Evolutionary conservation across 2,329 filamentous ascomycete species (phyloP), one percentile per base, ranked within the genome.

Genomic region (Kalaharituber pfeilii): DNA sequence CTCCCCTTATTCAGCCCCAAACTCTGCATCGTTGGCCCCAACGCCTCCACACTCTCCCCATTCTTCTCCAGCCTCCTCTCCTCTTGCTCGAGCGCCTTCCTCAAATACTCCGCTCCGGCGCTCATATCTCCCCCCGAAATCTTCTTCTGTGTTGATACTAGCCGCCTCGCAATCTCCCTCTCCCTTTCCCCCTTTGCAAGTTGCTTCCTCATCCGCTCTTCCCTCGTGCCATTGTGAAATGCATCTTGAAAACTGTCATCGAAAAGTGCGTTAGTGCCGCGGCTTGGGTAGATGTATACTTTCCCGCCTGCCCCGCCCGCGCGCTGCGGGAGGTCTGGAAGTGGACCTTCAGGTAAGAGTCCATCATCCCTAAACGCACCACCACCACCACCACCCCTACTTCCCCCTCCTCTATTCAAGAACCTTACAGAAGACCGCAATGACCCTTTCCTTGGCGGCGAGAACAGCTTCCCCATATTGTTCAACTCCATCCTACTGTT

Each of bases 401-500:
- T 75, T 20, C 66, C 63, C 11, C 67, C 66, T 26, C 65, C 65
- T 42, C 66, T 55, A 3, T 9, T 15, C 3, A 44, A 9, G 18
- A 42, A 45, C 11, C 57, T 58, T 30, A 58, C 49, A 6, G 56
- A 45, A 55, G 60, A 47, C 33, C 33, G 15, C 33, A 39, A 9
- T 51, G 62, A 52, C 54, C 61, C 30, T 59, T 63, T 63, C 53
- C 57, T 60, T 2, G 62, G 62, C 2, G 63, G 63, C 5, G 61
- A 68, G 58, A 72, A 72, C 50, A 75, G 70, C 24, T 73, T 73
- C 2, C 75, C 76, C 67, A 80, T 82, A 11, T 74, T 77, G 65
- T 88, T 94, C 57, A 95, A 75, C 64, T 94, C 87, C 72, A 88
- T 81, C 30, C 88, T 76, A 1, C 75, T 72, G 9, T 78, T 72